These are phyloP conservation scores for Noccaea bulbosa DNA, from an alignment of 345 rosid genomes.

Conservation along the genomic window DNA sequence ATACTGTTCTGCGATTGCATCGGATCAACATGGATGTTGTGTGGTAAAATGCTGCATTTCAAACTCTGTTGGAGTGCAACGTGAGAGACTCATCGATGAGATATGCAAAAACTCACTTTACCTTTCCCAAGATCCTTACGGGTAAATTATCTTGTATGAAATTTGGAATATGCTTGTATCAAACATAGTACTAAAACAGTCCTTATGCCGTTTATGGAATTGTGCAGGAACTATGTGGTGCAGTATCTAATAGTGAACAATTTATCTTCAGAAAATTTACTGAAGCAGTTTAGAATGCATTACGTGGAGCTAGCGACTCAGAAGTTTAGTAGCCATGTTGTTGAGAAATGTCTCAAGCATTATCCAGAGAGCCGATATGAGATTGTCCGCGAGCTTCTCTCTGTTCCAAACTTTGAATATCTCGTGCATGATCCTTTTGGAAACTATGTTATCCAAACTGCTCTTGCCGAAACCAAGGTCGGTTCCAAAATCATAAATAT, in stretches of 20 bases:
- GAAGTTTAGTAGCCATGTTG: conserved; percentile 52
- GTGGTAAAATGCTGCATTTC: conserved; percentile 66
- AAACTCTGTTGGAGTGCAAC: conserved; percentile 53
- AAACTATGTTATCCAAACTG: conserved; percentile 79
- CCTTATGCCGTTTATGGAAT: not conserved
- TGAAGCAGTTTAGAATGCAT: conserved; percentile 52
- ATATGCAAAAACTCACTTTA: conserved; percentile 55
- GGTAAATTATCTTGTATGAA: too few relatives aligned
- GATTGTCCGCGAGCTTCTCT: conserved; percentile 45
- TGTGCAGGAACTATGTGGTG: conserved; percentile 64
- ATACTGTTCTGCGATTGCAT: conserved; percentile 66
- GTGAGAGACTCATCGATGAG: conserved; percentile 54
- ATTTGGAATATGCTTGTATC: not conserved
- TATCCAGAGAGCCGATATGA: conserved; percentile 55
- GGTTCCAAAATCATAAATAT: not conserved
- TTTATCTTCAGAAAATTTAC: conserved; percentile 41
- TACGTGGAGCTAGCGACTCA: conserved; percentile 64
- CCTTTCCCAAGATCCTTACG: conserved; percentile 79
- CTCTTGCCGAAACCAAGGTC: conserved; percentile 60
- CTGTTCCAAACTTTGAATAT: conserved; percentile 57
- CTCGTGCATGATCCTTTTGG: conserved; percentile 70
- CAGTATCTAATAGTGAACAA: conserved; percentile 64
- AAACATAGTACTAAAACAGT: not conserved
- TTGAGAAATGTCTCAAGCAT: conserved; percentile 65
- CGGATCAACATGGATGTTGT: conserved; percentile 77